Evolutionary conservation across 2,329 filamentous ascomycete species (phyloP), one percentile per base, ranked within the genome.

Genomic region (Calonectria naviculata): DNA sequence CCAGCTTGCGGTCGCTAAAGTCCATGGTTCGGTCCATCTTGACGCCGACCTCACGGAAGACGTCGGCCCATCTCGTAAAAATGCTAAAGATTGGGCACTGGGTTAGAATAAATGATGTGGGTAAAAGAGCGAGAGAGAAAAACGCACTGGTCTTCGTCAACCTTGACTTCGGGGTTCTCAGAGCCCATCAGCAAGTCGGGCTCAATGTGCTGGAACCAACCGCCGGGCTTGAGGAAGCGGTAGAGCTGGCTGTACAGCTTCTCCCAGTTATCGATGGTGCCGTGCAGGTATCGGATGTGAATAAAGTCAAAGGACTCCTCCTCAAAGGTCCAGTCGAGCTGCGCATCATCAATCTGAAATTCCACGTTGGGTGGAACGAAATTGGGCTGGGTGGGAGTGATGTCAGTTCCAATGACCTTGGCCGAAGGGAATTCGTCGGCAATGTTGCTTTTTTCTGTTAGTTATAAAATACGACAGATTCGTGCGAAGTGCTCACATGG

Each of bases 311-410:
- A 77, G 0, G 78, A 74, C 1, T 78, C 71, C 0, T 74, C 73
- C 12, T 78, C 71, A 38, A 76, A 79, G 0, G 89, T 83, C 90
- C 90, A 91, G 1, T 79, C 76, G 3, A 71, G 63, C 24, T 81
- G 75, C 10, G 76, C 78, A 38, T 85, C 81, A 15, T 85, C 83
- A 19, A 85, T 80, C 19, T 83, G 77, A 58, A 85, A 84, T 4
- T 75, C 73, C 6, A 82, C 62, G n/a, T 84, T 84, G 3, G 83
- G 82, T 0, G 83, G 81, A 0, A 79, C 72, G n/a, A 75, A 79
- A 4, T 54, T 63, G 6, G 76, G 76, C 0, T 78, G 76, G 0
- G 70, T 76, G 1, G 76, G 74, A 0, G 76, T 67, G 4, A 78
- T 75, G 1, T 78, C 76, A 5, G 76, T 78, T 0, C 65, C 76